Conservation (phyloP, 2,329 filamentous ascomycete genomes). For the Cryphonectria radicalis region DNA sequence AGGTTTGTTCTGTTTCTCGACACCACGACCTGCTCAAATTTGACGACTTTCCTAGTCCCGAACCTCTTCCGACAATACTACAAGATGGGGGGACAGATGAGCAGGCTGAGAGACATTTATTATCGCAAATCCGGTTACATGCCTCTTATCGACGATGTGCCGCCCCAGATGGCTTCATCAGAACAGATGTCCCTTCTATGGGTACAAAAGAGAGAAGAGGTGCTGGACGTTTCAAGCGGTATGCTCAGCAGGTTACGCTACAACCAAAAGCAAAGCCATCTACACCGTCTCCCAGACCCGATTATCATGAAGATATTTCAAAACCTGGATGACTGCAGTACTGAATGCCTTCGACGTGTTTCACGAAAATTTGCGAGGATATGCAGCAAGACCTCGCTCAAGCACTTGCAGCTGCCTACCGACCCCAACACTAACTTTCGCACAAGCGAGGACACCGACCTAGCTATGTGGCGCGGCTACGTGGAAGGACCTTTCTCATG, state of each 20-base stretch:
- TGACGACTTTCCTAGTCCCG: not conserved
- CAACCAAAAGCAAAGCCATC: not conserved
- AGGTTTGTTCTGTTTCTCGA: not conserved
- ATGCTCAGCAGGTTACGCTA: not conserved
- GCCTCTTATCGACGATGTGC: not conserved
- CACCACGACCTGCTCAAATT: not conserved
- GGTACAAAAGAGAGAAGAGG: too few species aligned
- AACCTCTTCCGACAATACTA: not conserved
- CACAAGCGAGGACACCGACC: not conserved
- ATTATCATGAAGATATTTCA: not conserved
- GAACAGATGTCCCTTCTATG: too few species aligned
- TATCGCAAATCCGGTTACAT: not conserved
- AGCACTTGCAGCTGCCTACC: not conserved
- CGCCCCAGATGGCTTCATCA: too few species aligned
- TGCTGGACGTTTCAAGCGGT: too few species aligned
- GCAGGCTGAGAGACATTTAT: not conserved
- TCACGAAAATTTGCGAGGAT: slow-evolving; percentile 5
- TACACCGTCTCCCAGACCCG: not conserved
- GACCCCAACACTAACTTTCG: not conserved
- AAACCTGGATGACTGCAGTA: not conserved
- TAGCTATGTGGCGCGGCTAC: too few species aligned
- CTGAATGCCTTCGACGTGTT: slow-evolving; percentile 14
- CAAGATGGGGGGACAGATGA: not conserved
- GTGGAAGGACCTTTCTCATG: not conserved
- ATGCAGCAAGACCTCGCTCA: not conserved